A percentile compares a stretch with the other conserved stretches of the same genome.
phyloP scores from a whole-genome alignment of 2,329 filamentous ascomycete genomes.

The Aspergillus uvarum region DNA sequence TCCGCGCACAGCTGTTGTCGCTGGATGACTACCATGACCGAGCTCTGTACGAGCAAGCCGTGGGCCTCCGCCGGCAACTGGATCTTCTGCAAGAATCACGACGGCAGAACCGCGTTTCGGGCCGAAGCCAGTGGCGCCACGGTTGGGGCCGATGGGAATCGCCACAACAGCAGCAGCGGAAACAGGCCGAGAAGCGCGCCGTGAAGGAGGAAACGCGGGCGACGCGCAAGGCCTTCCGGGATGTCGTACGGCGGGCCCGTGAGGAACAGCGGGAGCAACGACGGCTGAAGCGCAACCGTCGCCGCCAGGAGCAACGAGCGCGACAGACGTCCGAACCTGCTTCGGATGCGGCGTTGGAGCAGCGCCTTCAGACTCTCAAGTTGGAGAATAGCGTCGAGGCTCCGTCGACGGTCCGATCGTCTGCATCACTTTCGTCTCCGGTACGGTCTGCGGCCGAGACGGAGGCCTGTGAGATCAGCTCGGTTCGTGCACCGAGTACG shows the following conservation, averaged over 20 bases:
- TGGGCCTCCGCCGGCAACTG: conserved; percentile 38
- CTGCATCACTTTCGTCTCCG: conserved; percentile 10
- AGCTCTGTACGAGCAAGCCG: conserved; percentile 36
- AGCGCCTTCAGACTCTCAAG: conserved; percentile 22
- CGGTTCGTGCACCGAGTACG: conserved; percentile 21
- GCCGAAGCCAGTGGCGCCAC: conserved; percentile 24
- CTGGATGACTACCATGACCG: conserved; percentile 38
- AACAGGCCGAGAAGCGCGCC: conserved; percentile 28
- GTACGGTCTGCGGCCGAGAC: conserved; percentile 13
- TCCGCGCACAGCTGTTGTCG: conserved; percentile 37
- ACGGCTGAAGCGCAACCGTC: conserved; percentile 23
- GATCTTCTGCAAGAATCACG: conserved; percentile 35
- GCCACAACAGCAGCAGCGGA: conserved; percentile 33
- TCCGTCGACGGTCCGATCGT: conserved; percentile 14
- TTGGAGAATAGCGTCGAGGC: conserved; percentile 17
- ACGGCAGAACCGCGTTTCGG: conserved; percentile 28
- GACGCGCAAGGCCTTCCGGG: conserved; percentile 39
- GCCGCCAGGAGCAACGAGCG: conserved; percentile 22
- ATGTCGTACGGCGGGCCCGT: conserved; percentile 36
- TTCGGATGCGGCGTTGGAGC: conserved; percentile 20
- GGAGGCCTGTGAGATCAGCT: conserved; percentile 22
- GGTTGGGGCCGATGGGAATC: conserved; percentile 38
- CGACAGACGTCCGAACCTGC: conserved; percentile 11
- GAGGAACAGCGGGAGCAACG: conserved; percentile 36
- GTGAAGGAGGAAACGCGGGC: conserved; percentile 40